A percentile compares a stretch with the other conserved stretches of the same genome.
phyloP scores from a whole-genome alignment of 2,329 filamentous ascomycete species.

The Colletotrichum cuscutae region DNA sequence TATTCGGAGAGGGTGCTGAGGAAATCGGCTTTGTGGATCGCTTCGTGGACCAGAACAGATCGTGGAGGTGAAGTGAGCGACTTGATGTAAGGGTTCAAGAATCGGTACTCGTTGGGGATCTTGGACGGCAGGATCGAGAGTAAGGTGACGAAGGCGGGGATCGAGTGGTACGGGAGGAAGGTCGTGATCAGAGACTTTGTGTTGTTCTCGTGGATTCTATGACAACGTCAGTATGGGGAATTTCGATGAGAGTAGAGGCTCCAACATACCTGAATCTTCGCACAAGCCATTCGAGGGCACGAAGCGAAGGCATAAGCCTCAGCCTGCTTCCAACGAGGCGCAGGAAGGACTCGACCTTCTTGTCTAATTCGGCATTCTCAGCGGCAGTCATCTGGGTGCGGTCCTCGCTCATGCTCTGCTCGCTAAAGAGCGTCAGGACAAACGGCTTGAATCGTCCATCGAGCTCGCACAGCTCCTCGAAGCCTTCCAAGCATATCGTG shows the following conservation, averaged over 20 bases:
- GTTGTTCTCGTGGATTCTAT: constrained; percentile 91
- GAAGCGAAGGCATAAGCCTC: constrained; percentile 86
- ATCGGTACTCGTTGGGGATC: constrained; percentile 81
- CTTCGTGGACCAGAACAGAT: constrained; percentile 84
- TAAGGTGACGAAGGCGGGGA: constrained; percentile 85
- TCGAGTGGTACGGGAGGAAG: constrained; percentile 92
- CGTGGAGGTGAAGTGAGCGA: constrained; percentile 81
- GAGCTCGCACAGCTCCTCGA: constrained; percentile 88
- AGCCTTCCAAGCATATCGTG: constrained; percentile 87
- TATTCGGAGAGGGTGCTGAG: constrained; percentile 82
- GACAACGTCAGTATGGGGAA: constrained; percentile 15
- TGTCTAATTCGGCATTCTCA: constrained; percentile 86
- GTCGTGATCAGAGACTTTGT: constrained; percentile 81
- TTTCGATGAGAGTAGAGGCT: constrained; percentile 16
- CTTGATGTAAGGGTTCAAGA: constrained; percentile 86
- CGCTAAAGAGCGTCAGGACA: constrained; percentile 85
- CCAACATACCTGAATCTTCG: constrained; percentile 81
- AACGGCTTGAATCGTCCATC: constrained; percentile 84
- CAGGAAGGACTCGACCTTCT: constrained; percentile 83
- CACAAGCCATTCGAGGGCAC: constrained; percentile 94
- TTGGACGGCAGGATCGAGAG: constrained; percentile 86
- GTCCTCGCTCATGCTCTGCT: constrained; percentile 91
- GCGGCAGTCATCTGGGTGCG: constrained; percentile 82
- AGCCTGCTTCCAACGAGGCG: constrained; percentile 80
- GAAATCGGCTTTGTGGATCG: constrained; percentile 81